Percentiles rank a stretch among this genome's conserved stretches.
phyloP scores from a whole-genome alignment of 768 basidiomycete genomes.

The Melanogaster broomeanus region DNA sequence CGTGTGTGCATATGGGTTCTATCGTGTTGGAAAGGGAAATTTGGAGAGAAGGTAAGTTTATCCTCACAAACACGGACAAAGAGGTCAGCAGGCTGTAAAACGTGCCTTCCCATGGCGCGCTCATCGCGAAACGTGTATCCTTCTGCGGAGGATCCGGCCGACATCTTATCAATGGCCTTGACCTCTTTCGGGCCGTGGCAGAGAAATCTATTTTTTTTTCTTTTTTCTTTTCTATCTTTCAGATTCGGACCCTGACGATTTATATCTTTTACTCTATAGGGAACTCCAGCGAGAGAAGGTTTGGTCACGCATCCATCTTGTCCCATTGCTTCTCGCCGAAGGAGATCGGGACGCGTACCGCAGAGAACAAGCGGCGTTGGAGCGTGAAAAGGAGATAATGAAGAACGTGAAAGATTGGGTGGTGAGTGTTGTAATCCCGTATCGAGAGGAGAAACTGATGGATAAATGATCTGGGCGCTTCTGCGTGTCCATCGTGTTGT shows the following conservation, averaged over 20 bases:
- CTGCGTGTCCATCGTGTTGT: conserved; percentile 8
- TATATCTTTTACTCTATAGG: conserved; percentile 48
- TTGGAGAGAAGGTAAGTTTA: conserved; percentile 84
- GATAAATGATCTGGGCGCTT: not conserved
- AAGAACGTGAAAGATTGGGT: conserved; percentile 92
- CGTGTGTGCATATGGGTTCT: conserved; percentile 90
- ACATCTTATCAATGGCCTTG: conserved; percentile 44
- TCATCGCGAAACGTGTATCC: conserved; percentile 68
- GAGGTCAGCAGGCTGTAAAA: conserved; percentile 65
- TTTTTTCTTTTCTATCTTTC: too few species aligned
- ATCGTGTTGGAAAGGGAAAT: conserved; percentile 87
- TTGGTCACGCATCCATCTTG: conserved; percentile 94
- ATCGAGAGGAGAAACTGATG: conserved; percentile 19
- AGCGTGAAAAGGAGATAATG: conserved; percentile 89
- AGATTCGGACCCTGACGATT: conserved; percentile 42
- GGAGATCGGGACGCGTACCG: conserved; percentile 89
- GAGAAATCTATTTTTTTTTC: conserved; percentile 40
- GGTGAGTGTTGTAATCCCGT: conserved; percentile 55
- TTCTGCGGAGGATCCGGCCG: conserved; percentile 49
- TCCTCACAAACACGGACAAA: conserved; percentile 22
- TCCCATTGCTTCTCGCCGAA: conserved; percentile 90
- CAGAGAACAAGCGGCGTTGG: conserved; percentile 73
- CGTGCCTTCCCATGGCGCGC: conserved; percentile 61
- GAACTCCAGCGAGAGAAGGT: conserved; percentile 91
- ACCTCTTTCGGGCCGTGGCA: conserved; percentile 41